A percentile compares a stretch with the other conserved stretches of the same genome.
phyloP scores from a whole-genome alignment of 2,329 filamentous ascomycete species.

The Fusarium sp. region DNA sequence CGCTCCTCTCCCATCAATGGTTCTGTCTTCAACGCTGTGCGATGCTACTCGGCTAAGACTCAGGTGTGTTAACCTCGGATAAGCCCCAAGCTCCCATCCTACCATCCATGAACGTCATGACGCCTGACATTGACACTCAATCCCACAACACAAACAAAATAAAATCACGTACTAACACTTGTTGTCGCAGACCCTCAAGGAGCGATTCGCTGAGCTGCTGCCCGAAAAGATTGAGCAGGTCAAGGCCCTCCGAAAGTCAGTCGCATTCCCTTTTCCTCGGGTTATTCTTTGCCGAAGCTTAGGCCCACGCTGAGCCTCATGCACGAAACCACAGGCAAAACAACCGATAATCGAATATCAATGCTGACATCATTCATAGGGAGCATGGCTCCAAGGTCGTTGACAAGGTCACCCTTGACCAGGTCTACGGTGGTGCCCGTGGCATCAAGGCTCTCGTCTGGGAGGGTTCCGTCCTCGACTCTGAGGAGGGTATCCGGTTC shows the following conservation, averaged over 20 bases:
- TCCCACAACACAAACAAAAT: background rate
- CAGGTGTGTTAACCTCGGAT: conserved; percentile 66
- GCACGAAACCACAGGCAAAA: conserved; percentile 9
- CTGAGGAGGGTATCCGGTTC: conserved; percentile 99
- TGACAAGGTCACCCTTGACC: conserved; percentile 98
- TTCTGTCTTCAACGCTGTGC: conserved; percentile 81
- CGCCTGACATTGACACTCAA: background rate
- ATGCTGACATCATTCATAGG: conserved; percentile 58
- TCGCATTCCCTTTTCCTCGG: conserved; percentile 38
- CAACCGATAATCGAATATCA: conserved; percentile 13
- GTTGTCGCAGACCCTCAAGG: conserved; percentile 82
- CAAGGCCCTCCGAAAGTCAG: conserved; percentile 96
- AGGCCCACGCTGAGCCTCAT: conserved; percentile 23
- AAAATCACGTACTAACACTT: conserved; percentile 13
- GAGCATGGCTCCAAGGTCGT: conserved; percentile 95
- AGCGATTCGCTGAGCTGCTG: conserved; percentile 95
- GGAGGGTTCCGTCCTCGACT: conserved; percentile 98
- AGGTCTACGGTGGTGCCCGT: conserved; percentile 98
- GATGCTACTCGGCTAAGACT: conserved; percentile 93
- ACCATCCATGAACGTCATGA: conserved; percentile 11
- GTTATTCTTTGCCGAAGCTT: conserved; percentile 24
- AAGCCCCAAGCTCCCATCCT: conserved; percentile 13
- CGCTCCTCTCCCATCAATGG: conserved; percentile 72
- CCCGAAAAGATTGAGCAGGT: conserved; percentile 98
- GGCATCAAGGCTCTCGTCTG: conserved; percentile 99